Percentiles rank a stretch among this genome's conserved stretches.
Conservation (phyloP, 805 yeast species). For the Candida morakotiae region DNA sequence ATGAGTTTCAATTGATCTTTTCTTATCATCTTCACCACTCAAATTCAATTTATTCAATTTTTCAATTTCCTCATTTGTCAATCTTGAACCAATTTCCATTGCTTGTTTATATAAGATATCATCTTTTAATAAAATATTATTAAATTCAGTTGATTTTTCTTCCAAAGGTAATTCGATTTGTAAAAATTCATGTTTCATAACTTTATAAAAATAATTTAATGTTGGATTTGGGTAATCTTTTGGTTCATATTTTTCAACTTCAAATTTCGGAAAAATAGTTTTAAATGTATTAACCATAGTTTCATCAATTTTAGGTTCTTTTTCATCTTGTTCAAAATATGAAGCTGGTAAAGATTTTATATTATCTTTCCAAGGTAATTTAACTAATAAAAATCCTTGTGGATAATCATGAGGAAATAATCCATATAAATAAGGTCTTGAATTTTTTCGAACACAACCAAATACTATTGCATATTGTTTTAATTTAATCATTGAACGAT, state of each 20-base stretch:
- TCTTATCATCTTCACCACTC: slow-evolving; percentile 5
- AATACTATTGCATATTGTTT: slow-evolving; percentile 64
- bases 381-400: slow-evolving; percentile 68
- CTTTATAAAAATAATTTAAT: slow-evolving; percentile 61
- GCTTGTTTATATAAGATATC: slow-evolving; percentile 17
- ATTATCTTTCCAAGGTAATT: slow-evolving; percentile 74
- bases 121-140: slow-evolving; percentile 12
- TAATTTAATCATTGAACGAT: slow-evolving; percentile 50
- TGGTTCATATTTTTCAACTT: slow-evolving; percentile 50
- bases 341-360: slow-evolving; percentile 58
- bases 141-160: slow-evolving; percentile 10
- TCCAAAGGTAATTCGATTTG: slow-evolving; percentile 32
- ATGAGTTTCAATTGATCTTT: not conserved
- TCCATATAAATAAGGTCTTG: slow-evolving; percentile 56
- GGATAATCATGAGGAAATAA: slow-evolving; percentile 59
- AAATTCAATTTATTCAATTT: slow-evolving; percentile 13
- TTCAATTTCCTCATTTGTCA: slow-evolving; percentile 6
- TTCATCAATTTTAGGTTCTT: slow-evolving; percentile 10
- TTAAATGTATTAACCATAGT: slow-evolving; percentile 17
- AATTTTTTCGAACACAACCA: slow-evolving; percentile 55
- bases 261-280: slow-evolving; percentile 33
- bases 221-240: slow-evolving; percentile 59
- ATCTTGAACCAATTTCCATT: slow-evolving; percentile 9
- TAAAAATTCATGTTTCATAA: slow-evolving; percentile 60
- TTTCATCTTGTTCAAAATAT: slow-evolving; percentile 10